A percentile compares a stretch with the other conserved stretches of the same genome.
Evolutionary conservation across 306 rosid genomes (phyloP).

Genomic region (Senna tora): DNA sequence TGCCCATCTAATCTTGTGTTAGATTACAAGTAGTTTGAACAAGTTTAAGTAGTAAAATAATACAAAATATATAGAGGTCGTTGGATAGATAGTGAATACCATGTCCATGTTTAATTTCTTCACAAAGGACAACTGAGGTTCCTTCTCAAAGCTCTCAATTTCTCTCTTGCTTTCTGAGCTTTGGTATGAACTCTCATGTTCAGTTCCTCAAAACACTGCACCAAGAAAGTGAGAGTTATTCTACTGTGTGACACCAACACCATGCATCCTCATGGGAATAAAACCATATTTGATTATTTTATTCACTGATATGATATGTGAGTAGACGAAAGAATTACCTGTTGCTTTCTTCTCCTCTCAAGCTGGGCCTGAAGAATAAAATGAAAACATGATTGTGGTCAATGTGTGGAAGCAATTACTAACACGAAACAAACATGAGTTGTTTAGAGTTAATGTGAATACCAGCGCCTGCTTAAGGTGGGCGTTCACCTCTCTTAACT

Average conservation of each 20-base stretch:
- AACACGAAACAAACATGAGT: no score
- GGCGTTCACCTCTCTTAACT: conserved; percentile 63
- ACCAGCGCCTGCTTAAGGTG: conserved; percentile 73
- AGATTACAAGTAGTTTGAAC: not conserved
- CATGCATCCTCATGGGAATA: not conserved
- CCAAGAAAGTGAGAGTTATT: conserved; percentile 8
- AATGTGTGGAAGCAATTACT: not conserved
- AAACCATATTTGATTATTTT: not conserved
- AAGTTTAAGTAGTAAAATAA: not conserved
- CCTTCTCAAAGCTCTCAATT: conserved; percentile 55
- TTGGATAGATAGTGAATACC: not conserved
- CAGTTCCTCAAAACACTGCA: conserved; percentile 59
- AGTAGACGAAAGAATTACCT: conserved; percentile 43
- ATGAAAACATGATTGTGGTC: not conserved
- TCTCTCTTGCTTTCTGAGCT: conserved; percentile 55
- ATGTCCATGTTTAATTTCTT: conserved; percentile 7
- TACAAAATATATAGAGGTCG: not conserved
- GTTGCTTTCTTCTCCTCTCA: conserved; percentile 74
- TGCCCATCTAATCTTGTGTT: not conserved
- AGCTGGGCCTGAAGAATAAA: conserved; percentile 53
- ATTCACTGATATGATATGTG: not conserved
- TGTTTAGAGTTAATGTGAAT: conserved; percentile 4
- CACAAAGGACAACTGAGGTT: conserved; percentile 55
- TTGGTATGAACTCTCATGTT: conserved; percentile 50
- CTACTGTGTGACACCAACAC: not conserved